Evolutionary conservation across 2,329 filamentous ascomycete species (phyloP).

Genomic region (Epichloe amarillans): DNA sequence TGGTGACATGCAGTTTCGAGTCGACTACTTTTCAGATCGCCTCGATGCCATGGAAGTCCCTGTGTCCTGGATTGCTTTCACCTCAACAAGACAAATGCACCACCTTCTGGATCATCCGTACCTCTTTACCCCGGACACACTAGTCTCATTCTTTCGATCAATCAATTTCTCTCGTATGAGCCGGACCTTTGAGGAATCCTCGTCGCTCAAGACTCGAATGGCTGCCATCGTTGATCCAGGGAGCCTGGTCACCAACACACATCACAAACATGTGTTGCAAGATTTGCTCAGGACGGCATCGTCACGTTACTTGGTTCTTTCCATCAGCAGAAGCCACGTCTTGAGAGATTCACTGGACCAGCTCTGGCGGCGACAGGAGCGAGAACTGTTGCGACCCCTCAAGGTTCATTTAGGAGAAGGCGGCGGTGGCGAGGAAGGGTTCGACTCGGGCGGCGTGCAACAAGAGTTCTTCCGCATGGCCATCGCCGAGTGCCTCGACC

Average conservation of each 20-base stretch:
- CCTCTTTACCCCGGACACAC: conserved; percentile 57
- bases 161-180: conserved; percentile 85
- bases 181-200: conserved; percentile 58
- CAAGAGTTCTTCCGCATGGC: conserved; percentile 89
- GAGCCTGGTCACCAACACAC: conserved; percentile 40
- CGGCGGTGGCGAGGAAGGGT: conserved; percentile 71
- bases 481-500: conserved; percentile 65
- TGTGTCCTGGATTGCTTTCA: conserved; percentile 52
- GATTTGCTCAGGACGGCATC: conserved; percentile 53
- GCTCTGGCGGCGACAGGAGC: conserved; percentile 72
- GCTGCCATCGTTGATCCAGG: conserved; percentile 40
- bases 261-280: conserved; percentile 48
- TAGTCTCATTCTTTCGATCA: conserved; percentile 75
- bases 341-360: conserved; percentile 71
- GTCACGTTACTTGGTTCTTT: conserved; percentile 56
- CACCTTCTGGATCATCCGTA: conserved; percentile 74
- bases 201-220: conserved; percentile 41
- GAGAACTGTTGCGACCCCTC: conserved; percentile 71
- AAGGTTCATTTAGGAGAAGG: conserved; percentile 80
- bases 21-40: conserved; percentile 62
- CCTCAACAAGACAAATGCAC: conserved; percentile 45
- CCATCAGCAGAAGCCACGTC: conserved; percentile 53
- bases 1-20: conserved; percentile 55
- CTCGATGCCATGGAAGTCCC: conserved; percentile 66
- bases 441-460: conserved; percentile 89